phyloP scores from a whole-genome alignment of 2,329 filamentous ascomycete genomes.

The Sphaerulina vaccinii region DNA sequence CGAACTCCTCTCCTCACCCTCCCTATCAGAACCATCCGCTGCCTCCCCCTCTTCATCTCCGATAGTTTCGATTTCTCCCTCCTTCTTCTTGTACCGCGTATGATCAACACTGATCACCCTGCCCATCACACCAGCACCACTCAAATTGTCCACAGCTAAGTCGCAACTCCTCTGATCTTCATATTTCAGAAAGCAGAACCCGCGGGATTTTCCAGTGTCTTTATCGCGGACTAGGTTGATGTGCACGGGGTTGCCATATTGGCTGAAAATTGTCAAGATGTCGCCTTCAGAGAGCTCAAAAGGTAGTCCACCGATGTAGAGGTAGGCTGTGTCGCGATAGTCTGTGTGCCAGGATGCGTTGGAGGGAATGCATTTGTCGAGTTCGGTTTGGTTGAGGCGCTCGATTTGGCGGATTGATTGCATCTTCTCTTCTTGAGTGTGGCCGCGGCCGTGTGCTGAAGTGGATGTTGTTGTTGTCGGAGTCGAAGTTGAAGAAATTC shows the following conservation, averaged over 20 bases:
- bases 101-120: conserved; percentile 86
- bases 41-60: conserved; percentile 56
- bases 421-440: conserved; percentile 56
- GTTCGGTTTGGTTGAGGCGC: conserved; percentile 88
- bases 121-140: conserved; percentile 79
- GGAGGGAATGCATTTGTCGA: conserved; percentile 81
- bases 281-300: conserved; percentile 95
- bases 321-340: conserved; percentile 93
- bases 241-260: conserved; percentile 92
- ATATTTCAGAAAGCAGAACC: conserved; percentile 96
- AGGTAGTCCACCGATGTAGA: conserved; percentile 92
- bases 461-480: not conserved
- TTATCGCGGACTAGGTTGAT: conserved; percentile 91
- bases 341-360: conserved; percentile 95
- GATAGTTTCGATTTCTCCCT: conserved; percentile 56
- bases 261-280: conserved; percentile 92
- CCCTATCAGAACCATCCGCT: conserved; percentile 43
- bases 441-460: not conserved
- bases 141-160: conserved; percentile 91
- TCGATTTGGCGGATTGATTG: conserved; percentile 92
- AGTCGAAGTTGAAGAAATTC: not conserved
- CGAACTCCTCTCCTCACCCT: conserved; percentile 46
- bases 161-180: conserved; percentile 97
- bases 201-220: conserved; percentile 90
- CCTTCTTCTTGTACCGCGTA: conserved; percentile 82